These are phyloP conservation scores for Colletotrichum kahawae DNA, from an alignment of 2,329 filamentous ascomycete species.

Conservation along the genomic window DNA sequence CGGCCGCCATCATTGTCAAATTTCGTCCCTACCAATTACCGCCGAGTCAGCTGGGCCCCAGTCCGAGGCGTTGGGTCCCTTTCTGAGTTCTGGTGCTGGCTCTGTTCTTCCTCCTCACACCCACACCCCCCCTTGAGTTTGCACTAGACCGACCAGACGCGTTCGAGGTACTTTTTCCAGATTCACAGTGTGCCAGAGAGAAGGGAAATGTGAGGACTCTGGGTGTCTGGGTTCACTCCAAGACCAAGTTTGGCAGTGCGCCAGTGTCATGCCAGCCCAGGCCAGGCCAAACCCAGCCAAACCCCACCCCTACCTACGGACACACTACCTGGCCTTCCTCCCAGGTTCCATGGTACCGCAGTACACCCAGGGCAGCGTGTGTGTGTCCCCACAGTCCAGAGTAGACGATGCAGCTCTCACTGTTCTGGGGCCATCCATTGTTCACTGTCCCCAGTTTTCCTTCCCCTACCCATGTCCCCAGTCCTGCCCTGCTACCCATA, in stretches of 20 bases:
- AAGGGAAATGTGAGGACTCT: background rate
- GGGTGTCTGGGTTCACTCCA: background rate
- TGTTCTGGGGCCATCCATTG: background rate
- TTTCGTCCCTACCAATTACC: conserved; percentile 13
- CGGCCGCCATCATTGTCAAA: background rate
- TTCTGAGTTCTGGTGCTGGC: background rate
- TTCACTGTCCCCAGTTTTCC: background rate
- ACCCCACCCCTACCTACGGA: background rate
- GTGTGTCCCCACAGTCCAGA: background rate
- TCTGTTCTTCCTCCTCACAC: background rate
- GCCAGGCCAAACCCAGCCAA: background rate
- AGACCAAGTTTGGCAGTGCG: background rate
- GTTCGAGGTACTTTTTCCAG: background rate
- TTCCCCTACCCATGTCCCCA: background rate
- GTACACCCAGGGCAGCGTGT: background rate
- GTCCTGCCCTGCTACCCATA: background rate
- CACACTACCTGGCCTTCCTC: background rate
- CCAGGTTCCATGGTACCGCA: background rate
- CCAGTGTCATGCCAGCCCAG: background rate
- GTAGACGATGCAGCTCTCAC: background rate
- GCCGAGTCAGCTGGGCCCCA: conserved; percentile 21
- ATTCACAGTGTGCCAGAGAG: background rate
- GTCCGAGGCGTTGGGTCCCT: conserved; percentile 22
- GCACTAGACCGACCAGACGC: background rate
- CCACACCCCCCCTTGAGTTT: background rate